These are phyloP conservation scores for Mucor racemosus DNA, from an alignment of 371 early-diverging fungal species.

Conservation along the genomic window DNA sequence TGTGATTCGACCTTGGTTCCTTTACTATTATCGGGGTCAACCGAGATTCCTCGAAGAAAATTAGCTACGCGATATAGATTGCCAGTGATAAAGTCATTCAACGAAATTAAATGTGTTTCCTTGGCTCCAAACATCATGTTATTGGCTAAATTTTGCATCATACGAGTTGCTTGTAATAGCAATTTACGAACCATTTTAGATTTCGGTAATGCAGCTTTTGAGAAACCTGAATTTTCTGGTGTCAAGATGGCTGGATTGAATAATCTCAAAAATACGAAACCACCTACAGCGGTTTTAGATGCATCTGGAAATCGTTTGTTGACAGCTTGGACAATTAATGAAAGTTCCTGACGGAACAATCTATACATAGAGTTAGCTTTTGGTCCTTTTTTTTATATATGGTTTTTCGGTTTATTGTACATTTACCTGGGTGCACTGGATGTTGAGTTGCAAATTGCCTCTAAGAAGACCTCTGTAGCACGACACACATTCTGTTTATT, in stretches of 20 bases:
- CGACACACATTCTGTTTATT: conserved; percentile 80
- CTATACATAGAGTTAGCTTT: conserved; percentile 14
- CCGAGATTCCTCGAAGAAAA: conserved; percentile 62
- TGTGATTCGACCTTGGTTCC: not conserved
- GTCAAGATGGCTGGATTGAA: conserved; percentile 92
- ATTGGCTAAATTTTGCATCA: conserved; percentile 94
- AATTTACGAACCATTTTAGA: conserved; percentile 78
- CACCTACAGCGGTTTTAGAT: conserved; percentile 83
- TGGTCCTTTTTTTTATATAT: not conserved
- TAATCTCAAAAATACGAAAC: conserved; percentile 90
- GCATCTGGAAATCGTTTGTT: conserved; percentile 82
- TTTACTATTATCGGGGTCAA: conserved; percentile 14
- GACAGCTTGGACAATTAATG: conserved; percentile 73
- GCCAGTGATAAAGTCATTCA: conserved; percentile 80
- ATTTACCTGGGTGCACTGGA: conserved; percentile 64
- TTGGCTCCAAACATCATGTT: conserved; percentile 92
- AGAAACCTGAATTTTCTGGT: conserved; percentile 66
- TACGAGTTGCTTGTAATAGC: conserved; percentile 87
- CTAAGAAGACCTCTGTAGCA: conserved; percentile 74
- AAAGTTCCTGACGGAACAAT: conserved; percentile 77
- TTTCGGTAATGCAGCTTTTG: conserved; percentile 43
- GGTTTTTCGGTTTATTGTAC: not conserved
- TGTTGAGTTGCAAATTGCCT: conserved; percentile 77
- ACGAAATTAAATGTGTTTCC: conserved; percentile 84
- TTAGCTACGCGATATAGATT: conserved; percentile 67